Conservation (phyloP, 371 early-diverging fungal genomes). For the Rhizopus microsporus region DNA sequence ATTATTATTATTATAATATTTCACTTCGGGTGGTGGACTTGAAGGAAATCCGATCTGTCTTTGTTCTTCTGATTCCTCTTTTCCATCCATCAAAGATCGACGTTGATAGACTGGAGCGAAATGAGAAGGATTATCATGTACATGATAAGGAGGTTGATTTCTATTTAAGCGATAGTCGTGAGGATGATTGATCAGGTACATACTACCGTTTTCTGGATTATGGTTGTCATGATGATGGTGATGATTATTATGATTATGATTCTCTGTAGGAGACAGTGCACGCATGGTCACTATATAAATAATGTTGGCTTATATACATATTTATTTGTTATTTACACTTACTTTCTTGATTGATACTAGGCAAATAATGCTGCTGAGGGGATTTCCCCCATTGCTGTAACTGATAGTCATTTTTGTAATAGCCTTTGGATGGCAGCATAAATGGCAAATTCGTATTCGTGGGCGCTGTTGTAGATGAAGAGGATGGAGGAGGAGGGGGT, state of each 20-base stretch:
- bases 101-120: background rate
- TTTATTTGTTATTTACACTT: background rate
- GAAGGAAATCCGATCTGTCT: constrained; percentile 5
- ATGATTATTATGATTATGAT: background rate
- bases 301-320: background rate
- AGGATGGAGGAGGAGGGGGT: constrained; percentile 15
- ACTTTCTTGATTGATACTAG: constrained; percentile 3
- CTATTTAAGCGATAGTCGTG: background rate
- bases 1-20: background rate
- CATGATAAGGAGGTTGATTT: constrained; percentile 4
- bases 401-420: constrained; percentile 11
- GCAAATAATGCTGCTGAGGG: constrained; percentile 19
- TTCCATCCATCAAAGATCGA: background rate
- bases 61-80: background rate
- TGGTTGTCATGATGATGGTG: background rate
- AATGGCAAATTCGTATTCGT: constrained; percentile 5
- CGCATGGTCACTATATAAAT: background rate
- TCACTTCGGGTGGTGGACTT: constrained; percentile 12
- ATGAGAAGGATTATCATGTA: background rate
- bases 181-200: constrained; percentile 1
- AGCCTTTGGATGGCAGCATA: constrained; percentile 13
- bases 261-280: background rate
- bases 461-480: background rate
- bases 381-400: constrained; percentile 11
- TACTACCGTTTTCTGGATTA: background rate